These are phyloP conservation scores for Pichia deserticola DNA, from an alignment of 805 yeast genomes.

Conservation along the genomic window DNA sequence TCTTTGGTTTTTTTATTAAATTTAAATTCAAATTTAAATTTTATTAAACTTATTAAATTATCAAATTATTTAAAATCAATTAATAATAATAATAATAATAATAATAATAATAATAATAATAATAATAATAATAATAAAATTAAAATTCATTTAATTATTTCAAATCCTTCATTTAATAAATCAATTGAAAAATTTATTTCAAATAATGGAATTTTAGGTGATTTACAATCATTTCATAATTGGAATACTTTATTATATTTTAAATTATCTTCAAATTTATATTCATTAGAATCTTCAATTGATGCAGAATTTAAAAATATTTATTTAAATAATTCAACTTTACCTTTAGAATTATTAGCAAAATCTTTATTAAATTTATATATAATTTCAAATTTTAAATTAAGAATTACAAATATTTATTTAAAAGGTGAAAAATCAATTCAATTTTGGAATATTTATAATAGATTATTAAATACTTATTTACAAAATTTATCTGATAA, in stretches of 20 bases:
- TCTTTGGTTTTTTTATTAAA: constrained; percentile 8
- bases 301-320: constrained; percentile 3
- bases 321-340: constrained; percentile 26
- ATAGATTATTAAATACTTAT: constrained; percentile 25
- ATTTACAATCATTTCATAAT: constrained; percentile 13
- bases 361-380: constrained; percentile 41
- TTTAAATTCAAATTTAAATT: neutral
- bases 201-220: constrained; percentile 21
- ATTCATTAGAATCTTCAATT: constrained; percentile 33
- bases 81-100: neutral
- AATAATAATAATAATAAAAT: neutral
- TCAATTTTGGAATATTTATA: constrained; percentile 38
- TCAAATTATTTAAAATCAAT: neutral
- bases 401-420: constrained; percentile 47
- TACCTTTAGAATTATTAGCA: constrained; percentile 42
- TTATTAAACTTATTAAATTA: neutral
- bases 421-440: constrained; percentile 55
- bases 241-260: constrained; percentile 21
- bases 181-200: constrained; percentile 18
- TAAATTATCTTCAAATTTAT: constrained; percentile 35
- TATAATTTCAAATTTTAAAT: constrained; percentile 30
- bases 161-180: constrained; percentile 2
- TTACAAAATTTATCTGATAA: constrained; percentile 28
- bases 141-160: constrained; percentile 1
- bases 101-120: neutral